These are phyloP conservation scores for Suhomyces xylopsoci DNA, from an alignment of 805 yeast genomes.

Conservation along the genomic window DNA sequence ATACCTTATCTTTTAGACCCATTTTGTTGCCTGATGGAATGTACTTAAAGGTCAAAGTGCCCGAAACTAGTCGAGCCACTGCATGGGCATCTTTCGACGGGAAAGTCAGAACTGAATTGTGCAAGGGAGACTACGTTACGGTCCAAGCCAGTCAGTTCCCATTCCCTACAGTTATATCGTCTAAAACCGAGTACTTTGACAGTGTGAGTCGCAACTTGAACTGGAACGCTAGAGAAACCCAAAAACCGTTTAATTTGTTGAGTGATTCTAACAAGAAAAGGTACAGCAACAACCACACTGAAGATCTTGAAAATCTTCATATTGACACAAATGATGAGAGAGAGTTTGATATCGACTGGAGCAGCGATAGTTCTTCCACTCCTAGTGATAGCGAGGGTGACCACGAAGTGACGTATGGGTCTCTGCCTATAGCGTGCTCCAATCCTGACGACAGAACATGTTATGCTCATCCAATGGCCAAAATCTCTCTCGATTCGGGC, in stretches of 20 bases:
- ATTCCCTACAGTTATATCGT: constrained; percentile 85
- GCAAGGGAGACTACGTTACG: constrained; percentile 80
- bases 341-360: constrained; percentile 36
- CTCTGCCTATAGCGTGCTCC: constrained; percentile 8
- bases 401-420: constrained; percentile 11
- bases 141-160: constrained; percentile 86
- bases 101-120: constrained; percentile 75
- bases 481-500: constrained; percentile 24
- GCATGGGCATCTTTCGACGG: constrained; percentile 99
- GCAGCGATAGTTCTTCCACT: constrained; percentile 18
- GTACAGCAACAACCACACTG: constrained; percentile 11
- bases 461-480: constrained; percentile 45
- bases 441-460: constrained; percentile 42
- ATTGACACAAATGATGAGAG: constrained; percentile 17
- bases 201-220: constrained; percentile 81
- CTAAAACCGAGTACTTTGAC: constrained; percentile 76
- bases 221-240: constrained; percentile 91
- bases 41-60: constrained; percentile 78
- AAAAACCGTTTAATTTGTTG: constrained; percentile 68
- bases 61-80: constrained; percentile 72
- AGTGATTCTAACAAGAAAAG: constrained; percentile 52
- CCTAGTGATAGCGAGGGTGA: constrained; percentile 14
- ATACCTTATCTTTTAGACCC: constrained; percentile 89
- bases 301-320: constrained; percentile 11
- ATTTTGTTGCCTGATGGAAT: constrained; percentile 91